Evolutionary conservation across 495 filamentous ascomycete genomes (phyloP).

Genomic region (Pseudomonodictys pantanalensis): DNA sequence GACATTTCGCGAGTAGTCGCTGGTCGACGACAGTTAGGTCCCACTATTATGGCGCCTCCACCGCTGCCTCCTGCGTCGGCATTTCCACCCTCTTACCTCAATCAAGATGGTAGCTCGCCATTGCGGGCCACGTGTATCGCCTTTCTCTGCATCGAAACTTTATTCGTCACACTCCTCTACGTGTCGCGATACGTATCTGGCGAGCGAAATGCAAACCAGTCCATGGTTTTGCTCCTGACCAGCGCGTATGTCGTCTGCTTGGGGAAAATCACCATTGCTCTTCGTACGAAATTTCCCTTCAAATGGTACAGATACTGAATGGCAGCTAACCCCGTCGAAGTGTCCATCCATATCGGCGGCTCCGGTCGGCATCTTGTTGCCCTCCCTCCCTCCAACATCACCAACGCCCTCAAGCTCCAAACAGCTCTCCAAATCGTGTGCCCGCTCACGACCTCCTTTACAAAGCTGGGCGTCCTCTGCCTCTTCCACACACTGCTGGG

Average conservation of each 20-base stretch:
- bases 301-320: background rate
- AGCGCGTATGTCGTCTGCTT: background rate
- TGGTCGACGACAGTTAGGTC: no score
- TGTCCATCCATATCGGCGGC: constrained; percentile 13
- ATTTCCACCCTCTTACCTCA: no score
- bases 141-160: constrained; percentile 12
- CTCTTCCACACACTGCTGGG: constrained; percentile 18
- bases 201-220: background rate
- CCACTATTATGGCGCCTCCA: no score
- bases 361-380: constrained; percentile 6
- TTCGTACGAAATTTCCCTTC: constrained; percentile 6
- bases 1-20: no score
- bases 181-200: constrained; percentile 1
- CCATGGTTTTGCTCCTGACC: constrained; percentile 16
- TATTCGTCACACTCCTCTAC: constrained; percentile 9
- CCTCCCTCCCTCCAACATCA: background rate
- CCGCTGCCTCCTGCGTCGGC: no score
- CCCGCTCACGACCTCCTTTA: constrained; percentile 17
- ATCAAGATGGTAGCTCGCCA: no score
- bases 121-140: constrained; percentile 15
- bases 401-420: background rate
- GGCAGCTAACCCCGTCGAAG: background rate
- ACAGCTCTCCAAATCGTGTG: constrained; percentile 9
- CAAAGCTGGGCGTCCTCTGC: constrained; percentile 19
- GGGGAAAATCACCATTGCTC: constrained; percentile 6